A percentile compares a stretch with the other conserved stretches of the same genome.
Evolutionary conservation across 1,139 yeast genomes (phyloP).

Genomic region (Protomyces macrosporus): DNA sequence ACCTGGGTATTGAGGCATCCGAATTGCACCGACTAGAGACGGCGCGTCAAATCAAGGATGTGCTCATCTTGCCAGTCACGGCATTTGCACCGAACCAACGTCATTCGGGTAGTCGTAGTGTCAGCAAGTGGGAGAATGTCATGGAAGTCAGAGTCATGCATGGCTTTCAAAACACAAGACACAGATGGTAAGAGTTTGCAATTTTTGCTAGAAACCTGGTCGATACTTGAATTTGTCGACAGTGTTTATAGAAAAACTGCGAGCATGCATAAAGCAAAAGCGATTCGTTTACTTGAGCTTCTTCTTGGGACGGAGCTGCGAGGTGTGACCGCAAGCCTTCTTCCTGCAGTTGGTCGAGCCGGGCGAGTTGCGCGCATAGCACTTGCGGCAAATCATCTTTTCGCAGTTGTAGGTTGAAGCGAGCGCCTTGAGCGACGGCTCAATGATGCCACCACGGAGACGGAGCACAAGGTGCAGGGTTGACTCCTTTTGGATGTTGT

Average conservation of each 20-base stretch:
- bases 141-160: constrained; percentile 22
- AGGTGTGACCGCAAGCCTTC: constrained; percentile 99
- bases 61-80: constrained; percentile 74
- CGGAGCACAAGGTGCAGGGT: constrained; percentile 81
- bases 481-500: constrained; percentile 93
- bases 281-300: constrained; percentile 80
- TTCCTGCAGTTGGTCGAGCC: constrained; percentile 99
- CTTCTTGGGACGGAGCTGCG: constrained; percentile 74
- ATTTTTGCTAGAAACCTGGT: not conserved
- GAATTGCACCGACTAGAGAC: constrained; percentile 52
- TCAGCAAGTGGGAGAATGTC: constrained; percentile 52
- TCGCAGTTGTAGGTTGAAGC: constrained; percentile 99
- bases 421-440: constrained; percentile 98
- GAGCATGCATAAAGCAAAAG: not conserved
- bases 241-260: not conserved
- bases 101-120: constrained; percentile 66
- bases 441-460: constrained; percentile 93
- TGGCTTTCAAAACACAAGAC: constrained; percentile 8
- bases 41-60: constrained; percentile 73
- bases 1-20: constrained; percentile 42
- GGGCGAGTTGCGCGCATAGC: constrained; percentile 99
- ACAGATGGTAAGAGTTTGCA: not conserved
- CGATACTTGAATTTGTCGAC: no score
- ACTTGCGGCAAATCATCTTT: constrained; percentile 97
- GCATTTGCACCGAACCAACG: constrained; percentile 77